A percentile compares a stretch with the other conserved stretches of the same genome.
Conservation (phyloP, 768 basidiomycete genomes). For the Calvatia gigantea region DNA sequence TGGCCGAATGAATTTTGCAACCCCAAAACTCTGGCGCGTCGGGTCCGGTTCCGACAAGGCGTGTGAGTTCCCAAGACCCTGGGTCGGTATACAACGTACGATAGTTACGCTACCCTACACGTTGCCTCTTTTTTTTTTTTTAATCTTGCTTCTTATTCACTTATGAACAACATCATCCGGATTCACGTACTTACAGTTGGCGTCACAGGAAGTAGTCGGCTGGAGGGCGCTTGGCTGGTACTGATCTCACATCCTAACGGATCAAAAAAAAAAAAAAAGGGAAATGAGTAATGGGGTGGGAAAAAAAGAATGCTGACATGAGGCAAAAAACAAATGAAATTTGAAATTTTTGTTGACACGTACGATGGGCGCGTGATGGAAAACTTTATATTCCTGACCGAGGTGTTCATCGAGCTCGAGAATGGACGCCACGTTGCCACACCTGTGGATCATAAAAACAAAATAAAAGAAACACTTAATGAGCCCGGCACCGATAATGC, state of each 20-base stretch:
- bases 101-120: neutral
- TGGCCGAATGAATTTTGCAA: neutral
- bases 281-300: slow-evolving; percentile 2
- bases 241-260: slow-evolving; percentile 70
- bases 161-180: neutral
- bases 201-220: slow-evolving; percentile 80
- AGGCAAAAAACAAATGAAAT: slow-evolving; percentile 2
- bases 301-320: slow-evolving; percentile 2
- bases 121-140: neutral
- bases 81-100: neutral
- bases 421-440: slow-evolving; percentile 95
- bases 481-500: neutral
- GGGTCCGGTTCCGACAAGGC: neutral
- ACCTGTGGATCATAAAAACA: slow-evolving; percentile 42
- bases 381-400: slow-evolving; percentile 94
- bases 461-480: neutral
- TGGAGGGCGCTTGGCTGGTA: slow-evolving; percentile 80
- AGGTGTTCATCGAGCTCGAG: slow-evolving; percentile 92
- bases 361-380: slow-evolving; percentile 85
- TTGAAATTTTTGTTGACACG: slow-evolving; percentile 28
- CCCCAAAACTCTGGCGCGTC: slow-evolving; percentile 3
- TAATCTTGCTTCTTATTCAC: too few relatives aligned
- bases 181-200: neutral
- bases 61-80: neutral
- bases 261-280: slow-evolving; percentile 10